phyloP scores from a whole-genome alignment of 352 stramenopile species.

The Phytophthora chlamydospora region DNA sequence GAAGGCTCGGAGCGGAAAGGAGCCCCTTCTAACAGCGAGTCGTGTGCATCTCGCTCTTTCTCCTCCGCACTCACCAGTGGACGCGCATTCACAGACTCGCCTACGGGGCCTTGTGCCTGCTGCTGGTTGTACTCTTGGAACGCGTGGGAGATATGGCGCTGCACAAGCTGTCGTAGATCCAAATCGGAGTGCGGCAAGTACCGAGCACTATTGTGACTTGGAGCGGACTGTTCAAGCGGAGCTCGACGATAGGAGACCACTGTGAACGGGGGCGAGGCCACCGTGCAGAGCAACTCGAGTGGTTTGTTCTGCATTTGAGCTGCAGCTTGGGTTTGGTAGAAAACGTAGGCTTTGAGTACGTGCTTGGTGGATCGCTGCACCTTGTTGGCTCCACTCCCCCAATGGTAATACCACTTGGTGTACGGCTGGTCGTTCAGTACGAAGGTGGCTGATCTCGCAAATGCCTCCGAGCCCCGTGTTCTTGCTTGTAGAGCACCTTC shows the following conservation, averaged over 20 bases:
- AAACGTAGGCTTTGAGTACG: constrained; percentile 60
- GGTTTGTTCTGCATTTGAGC: constrained; percentile 8
- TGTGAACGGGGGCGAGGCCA: constrained; percentile 49
- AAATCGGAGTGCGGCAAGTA: constrained; percentile 27
- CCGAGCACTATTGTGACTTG: neutral
- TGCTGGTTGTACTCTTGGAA: constrained; percentile 47
- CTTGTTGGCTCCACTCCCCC: constrained; percentile 66
- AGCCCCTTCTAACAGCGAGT: too few relatives aligned
- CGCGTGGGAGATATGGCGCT: constrained; percentile 44
- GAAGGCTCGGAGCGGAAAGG: too few relatives aligned
- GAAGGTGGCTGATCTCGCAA: constrained; percentile 19
- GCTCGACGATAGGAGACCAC: constrained; percentile 51
- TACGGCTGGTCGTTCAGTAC: constrained; percentile 56
- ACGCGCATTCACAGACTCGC: too few relatives aligned
- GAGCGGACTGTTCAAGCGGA: constrained; percentile 16
- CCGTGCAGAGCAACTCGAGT: constrained; percentile 40
- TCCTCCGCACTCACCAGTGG: too few relatives aligned
- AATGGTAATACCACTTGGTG: constrained; percentile 72
- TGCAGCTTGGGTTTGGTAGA: constrained; percentile 28
- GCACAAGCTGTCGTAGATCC: constrained; percentile 34
- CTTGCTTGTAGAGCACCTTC: constrained; percentile 37
- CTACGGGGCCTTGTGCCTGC: neutral
- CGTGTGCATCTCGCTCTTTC: too few relatives aligned
- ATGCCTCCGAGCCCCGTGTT: constrained; percentile 12
- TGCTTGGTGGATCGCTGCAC: constrained; percentile 63